Evolutionary conservation across 2,329 filamentous ascomycete species (phyloP).

Genomic region (Orbilia quercus): DNA sequence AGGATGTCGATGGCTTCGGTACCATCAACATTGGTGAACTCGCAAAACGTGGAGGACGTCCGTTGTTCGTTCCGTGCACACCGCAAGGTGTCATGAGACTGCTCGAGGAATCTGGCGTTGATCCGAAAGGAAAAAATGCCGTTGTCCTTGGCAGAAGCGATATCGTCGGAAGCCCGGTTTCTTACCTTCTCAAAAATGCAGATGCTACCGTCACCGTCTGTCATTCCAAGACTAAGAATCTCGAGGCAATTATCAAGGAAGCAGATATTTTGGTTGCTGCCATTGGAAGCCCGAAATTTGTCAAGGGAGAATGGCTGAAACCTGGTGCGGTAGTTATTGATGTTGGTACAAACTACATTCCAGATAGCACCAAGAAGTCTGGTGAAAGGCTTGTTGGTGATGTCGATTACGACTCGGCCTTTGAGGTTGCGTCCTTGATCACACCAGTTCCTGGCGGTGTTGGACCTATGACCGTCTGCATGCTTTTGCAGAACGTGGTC

Average conservation of each 20-base stretch:
- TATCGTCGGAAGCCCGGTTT: conserved; percentile 96
- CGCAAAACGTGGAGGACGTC: conserved; percentile 90
- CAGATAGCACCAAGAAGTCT: conserved; percentile 88
- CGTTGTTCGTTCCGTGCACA: conserved; percentile 92
- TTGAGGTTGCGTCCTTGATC: conserved; percentile 83
- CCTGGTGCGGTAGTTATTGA: conserved; percentile 95
- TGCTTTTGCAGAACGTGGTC: conserved; percentile 96
- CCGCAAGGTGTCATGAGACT: conserved; percentile 97
- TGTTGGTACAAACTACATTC: conserved; percentile 95
- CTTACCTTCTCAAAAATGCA: conserved; percentile 92
- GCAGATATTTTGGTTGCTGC: conserved; percentile 93
- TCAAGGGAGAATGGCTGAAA: conserved; percentile 97
- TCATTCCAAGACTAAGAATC: conserved; percentile 83
- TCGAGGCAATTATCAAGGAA: conserved; percentile 78
- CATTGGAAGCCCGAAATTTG: conserved; percentile 85
- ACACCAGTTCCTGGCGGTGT: conserved; percentile 97
- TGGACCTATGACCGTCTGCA: conserved; percentile 98
- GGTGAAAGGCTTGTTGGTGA: conserved; percentile 93
- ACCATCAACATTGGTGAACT: conserved; percentile 94
- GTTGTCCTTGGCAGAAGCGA: conserved; percentile 95
- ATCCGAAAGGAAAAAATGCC: conserved; percentile 88
- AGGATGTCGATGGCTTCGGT: conserved; percentile 98
- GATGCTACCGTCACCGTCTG: conserved; percentile 97
- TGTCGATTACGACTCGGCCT: conserved; percentile 88
- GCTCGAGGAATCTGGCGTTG: conserved; percentile 82